Evolutionary conservation across 371 early-diverging fungal species (phyloP), one percentile per base, ranked within the genome.

Genomic region (Mucor ambiguus): DNA sequence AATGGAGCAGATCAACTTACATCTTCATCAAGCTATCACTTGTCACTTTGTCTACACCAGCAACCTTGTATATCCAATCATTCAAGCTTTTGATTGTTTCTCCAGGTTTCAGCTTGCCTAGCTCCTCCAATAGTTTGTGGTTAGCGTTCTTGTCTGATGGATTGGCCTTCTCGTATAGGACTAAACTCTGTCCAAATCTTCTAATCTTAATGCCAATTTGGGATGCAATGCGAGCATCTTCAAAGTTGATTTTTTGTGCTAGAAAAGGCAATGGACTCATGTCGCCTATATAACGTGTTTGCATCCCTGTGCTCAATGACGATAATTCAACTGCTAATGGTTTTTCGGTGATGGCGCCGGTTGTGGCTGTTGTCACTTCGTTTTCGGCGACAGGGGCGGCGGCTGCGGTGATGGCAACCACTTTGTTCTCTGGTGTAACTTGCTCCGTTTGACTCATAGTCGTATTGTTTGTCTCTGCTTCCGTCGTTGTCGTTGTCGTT

Each of bases 21-120:
- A 81, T 68, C 67, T 78, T 77, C 78, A 83, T 73, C 32, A 83
- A 58, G 20, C 70, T 52, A 64, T 83, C 80, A 63, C 84, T 83
- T 20, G 76, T 81, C 1, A 16, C 49, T 58, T 73, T 80, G 49
- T 79, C 78, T 7, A 83, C 54, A 7, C 80, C 80, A 10, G 78
- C 60, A 5, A 79, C 75, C 30, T 61, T 71, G 29, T 68, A 76
- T 20, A 80, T 80, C 83, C 81, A 80, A 52, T 76, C 79, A 52
- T 78, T 77, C 26, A 80, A 35, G 2, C 70, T 64, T 48, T 75
- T 72, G 28, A 82, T 78, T 1, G 74, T 75, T 26, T 79, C 78
- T 6, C 74, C 75, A 9, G 78, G 79, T 54, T 73, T 74, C 18
- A 80, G 55, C 24, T 63, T 66, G n/a, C 79, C 78, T 4, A 75